Evolutionary conservation across 192 early-diverging fungal species (phyloP), one percentile per base, ranked within the genome.

Genomic region (Coemansia sp.): DNA sequence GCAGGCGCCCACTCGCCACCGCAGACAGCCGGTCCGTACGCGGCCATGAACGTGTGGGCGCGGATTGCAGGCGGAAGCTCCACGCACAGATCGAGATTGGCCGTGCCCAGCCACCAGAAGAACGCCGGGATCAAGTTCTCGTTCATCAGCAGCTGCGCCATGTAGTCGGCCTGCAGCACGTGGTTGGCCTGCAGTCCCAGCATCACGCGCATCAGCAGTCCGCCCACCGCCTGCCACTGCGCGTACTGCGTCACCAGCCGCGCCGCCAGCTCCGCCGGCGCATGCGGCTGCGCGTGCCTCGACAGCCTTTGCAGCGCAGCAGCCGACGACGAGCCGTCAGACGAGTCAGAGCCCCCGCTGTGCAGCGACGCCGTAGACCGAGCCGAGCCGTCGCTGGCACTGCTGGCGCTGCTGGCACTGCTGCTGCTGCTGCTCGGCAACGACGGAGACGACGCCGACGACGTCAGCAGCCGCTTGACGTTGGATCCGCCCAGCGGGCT

Each of bases 101-200:
- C 71, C 6, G 80, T 82, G 15, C 80, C 80, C 67, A 82, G 61
- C 80, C 80, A 82, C 80, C 80, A 82, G 60, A 82, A 82, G 45
- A 77, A 17, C 0, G 80, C 80, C 4, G 75, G 75, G 14, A 82
- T 82, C 23, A 82, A 41, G 69, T 82, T 77, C 51, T 77, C 71
- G 63, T 82, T 82, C 74, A 82, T 77, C 68, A 82, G 53, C 15
- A 82, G 63, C 66, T 82, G 80, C 9, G 80, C 74, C 45, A 76
- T 39, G 45, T 77, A 82, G 66, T 77, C 80, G 25, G 72, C 75
- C 61, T 82, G 80, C 75, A 82, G 27, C 17, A 77, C 75, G 51
- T 82, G 74, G 72, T 71, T 72, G 25, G 80, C 74, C 42, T 74
- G 80, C 44, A 82, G 34, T 0, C 72, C 67, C 5, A 74, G 37